A percentile compares a stretch with the other conserved stretches of the same genome.
These are phyloP conservation scores for Aspergillus novoparasiticus DNA, from an alignment of 2,329 filamentous ascomycete species.

Conservation along the genomic window DNA sequence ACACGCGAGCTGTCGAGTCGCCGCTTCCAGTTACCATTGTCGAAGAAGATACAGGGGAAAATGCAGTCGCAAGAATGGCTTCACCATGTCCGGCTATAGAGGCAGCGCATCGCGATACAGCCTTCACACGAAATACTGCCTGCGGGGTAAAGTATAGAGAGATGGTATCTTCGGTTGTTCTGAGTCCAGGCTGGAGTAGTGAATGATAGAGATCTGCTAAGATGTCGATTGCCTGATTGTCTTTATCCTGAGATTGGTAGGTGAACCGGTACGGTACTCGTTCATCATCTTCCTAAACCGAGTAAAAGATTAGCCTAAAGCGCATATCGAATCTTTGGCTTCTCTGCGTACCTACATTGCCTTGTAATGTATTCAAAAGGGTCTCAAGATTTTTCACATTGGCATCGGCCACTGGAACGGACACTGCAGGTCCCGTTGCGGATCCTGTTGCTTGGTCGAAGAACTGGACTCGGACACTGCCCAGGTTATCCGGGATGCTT, in stretches of 20 bases:
- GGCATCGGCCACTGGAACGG: slow-evolving; percentile 79
- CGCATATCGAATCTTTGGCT: slow-evolving; percentile 6
- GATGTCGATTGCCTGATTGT: slow-evolving; percentile 47
- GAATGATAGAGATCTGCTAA: slow-evolving; percentile 54
- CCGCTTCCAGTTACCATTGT: slow-evolving; percentile 86
- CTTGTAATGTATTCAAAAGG: slow-evolving; percentile 80
- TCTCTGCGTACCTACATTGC: slow-evolving; percentile 58
- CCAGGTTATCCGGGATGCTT: slow-evolving; percentile 65
- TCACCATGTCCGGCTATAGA: slow-evolving; percentile 89
- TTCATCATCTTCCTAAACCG: slow-evolving; percentile 57
- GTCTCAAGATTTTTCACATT: slow-evolving; percentile 87
- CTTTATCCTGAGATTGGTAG: slow-evolving; percentile 49
- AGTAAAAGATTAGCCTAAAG: slow-evolving; percentile 4
- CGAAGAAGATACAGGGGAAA: slow-evolving; percentile 76
- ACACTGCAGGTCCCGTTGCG: slow-evolving; percentile 71
- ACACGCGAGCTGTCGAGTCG: slow-evolving; percentile 87
- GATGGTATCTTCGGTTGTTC: slow-evolving; percentile 63
- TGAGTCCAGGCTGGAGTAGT: slow-evolving; percentile 53
- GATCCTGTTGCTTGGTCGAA: slow-evolving; percentile 73
- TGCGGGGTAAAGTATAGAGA: slow-evolving; percentile 74
- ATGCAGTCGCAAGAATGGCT: slow-evolving; percentile 82
- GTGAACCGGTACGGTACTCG: slow-evolving; percentile 69
- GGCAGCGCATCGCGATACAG: slow-evolving; percentile 85
- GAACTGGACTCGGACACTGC: slow-evolving; percentile 84
- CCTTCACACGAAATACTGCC: slow-evolving; percentile 89